Evolutionary conservation across 2,329 filamentous ascomycete species (phyloP).

Genomic region (Arachnomyces sp.): DNA sequence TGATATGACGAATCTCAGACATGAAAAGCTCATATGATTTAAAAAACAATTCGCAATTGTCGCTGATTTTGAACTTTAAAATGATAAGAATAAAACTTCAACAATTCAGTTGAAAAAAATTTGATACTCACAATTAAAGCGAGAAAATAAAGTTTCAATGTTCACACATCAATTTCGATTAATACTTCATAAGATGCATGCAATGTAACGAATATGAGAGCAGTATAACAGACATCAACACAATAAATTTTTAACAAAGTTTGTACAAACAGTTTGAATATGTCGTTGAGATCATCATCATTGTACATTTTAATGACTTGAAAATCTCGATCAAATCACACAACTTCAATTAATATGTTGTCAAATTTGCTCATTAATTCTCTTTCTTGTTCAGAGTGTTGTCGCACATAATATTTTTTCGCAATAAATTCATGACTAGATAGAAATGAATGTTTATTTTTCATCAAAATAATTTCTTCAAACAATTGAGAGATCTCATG

Average conservation of each 20-base stretch:
- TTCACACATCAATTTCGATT: slow-evolving; percentile 4
- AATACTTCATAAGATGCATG: slow-evolving; percentile 3
- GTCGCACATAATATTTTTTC: slow-evolving; percentile 4
- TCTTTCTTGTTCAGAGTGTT: slow-evolving; percentile 2
- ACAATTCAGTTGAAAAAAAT: neutral
- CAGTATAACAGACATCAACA: neutral
- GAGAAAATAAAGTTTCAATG: slow-evolving; percentile 1
- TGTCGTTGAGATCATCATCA: neutral
- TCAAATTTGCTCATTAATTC: slow-evolving; percentile 1
- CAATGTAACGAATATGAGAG: neutral
- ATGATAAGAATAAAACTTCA: slow-evolving; percentile 1
- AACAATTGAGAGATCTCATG: slow-evolving; percentile 1
- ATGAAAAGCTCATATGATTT: neutral
- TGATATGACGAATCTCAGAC: neutral
- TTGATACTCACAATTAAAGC: slow-evolving; percentile 3
- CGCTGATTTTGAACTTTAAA: slow-evolving; percentile 2
- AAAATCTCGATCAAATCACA: slow-evolving; percentile 5
- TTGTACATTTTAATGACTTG: slow-evolving; percentile 3
- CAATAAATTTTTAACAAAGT: slow-evolving; percentile 1
- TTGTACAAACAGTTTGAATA: slow-evolving; percentile 1
- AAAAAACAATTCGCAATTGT: slow-evolving; percentile 3
- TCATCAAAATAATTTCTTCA: slow-evolving; percentile 6
- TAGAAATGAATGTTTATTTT: slow-evolving; percentile 5
- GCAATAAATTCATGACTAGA: slow-evolving; percentile 2
- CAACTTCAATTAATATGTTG: slow-evolving; percentile 3